A percentile compares a stretch with the other conserved stretches of the same genome.
phyloP scores from a whole-genome alignment of 2,329 filamentous ascomycete species.

The Epichloe sp. region DNA sequence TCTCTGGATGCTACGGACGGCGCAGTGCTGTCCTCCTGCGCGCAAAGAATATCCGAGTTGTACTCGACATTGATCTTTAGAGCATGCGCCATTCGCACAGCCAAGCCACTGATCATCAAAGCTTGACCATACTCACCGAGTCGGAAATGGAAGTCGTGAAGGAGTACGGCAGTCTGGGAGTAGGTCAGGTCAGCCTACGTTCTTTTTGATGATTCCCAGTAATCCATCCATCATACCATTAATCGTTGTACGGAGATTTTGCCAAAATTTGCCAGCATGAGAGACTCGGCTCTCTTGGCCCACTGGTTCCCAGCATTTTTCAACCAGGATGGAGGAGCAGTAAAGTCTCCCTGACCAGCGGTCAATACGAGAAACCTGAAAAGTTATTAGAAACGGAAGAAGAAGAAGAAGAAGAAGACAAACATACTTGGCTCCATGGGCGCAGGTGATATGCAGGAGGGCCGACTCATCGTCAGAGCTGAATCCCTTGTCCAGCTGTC shows the following conservation, averaged over 20 bases:
- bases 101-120: slow-evolving; percentile 27
- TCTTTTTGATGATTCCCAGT: not conserved
- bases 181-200: not conserved
- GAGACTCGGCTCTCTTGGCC: slow-evolving; percentile 24
- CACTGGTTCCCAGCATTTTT: slow-evolving; percentile 23
- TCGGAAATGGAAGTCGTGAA: slow-evolving; percentile 28
- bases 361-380: slow-evolving; percentile 22
- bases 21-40: slow-evolving; percentile 16
- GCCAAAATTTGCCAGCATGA: slow-evolving; percentile 24
- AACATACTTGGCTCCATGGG: slow-evolving; percentile 25
- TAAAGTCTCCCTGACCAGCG: slow-evolving; percentile 17
- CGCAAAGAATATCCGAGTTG: slow-evolving; percentile 24
- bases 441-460: slow-evolving; percentile 24
- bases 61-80: slow-evolving; percentile 26
- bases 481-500: slow-evolving; percentile 24
- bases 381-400: not conserved
- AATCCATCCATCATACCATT: slow-evolving; percentile 17
- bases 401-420: not conserved
- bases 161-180: slow-evolving; percentile 21
- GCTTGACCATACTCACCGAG: slow-evolving; percentile 26
- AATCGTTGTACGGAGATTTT: slow-evolving; percentile 25
- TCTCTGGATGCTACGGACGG: slow-evolving; percentile 25
- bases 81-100: slow-evolving; percentile 29
- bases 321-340: slow-evolving; percentile 16
- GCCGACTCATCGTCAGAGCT: slow-evolving; percentile 23